phyloP scores from a whole-genome alignment of 1,139 yeast species.

The Geotrichum candidum region DNA sequence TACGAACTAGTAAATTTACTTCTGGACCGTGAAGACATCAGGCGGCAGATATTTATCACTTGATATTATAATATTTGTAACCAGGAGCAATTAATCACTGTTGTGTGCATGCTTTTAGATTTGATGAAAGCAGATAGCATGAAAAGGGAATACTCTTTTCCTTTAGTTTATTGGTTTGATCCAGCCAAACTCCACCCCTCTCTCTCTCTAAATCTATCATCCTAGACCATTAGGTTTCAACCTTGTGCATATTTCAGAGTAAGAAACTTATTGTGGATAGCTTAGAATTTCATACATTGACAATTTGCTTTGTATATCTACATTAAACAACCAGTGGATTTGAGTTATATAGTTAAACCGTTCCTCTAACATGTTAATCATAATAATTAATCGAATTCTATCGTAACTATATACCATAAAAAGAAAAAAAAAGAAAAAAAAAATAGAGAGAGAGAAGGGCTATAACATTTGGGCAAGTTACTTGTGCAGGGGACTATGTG shows the following conservation, averaged over 20 bases:
- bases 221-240: neutral
- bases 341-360: neutral
- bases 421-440: neutral
- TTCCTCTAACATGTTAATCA: neutral
- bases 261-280: neutral
- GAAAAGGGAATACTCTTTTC: too few relatives aligned
- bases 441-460: neutral
- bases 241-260: neutral
- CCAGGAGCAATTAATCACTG: too few relatives aligned
- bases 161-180: neutral
- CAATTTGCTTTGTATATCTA: neutral
- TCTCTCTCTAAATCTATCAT: neutral
- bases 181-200: neutral
- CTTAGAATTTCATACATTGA: neutral
- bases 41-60: too few relatives aligned
- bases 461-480: neutral
- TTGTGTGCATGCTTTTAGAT: too few relatives aligned
- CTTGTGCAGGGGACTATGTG: conserved; percentile 14
- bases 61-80: too few relatives aligned
- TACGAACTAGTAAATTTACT: too few relatives aligned
- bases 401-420: neutral
- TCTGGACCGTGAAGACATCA: too few relatives aligned
- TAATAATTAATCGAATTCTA: neutral
- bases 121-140: too few relatives aligned
- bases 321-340: neutral